Evolutionary conservation across 495 filamentous ascomycete genomes (phyloP), one percentile per base, ranked within the genome.

Genomic region (Penicillium argentinense): DNA sequence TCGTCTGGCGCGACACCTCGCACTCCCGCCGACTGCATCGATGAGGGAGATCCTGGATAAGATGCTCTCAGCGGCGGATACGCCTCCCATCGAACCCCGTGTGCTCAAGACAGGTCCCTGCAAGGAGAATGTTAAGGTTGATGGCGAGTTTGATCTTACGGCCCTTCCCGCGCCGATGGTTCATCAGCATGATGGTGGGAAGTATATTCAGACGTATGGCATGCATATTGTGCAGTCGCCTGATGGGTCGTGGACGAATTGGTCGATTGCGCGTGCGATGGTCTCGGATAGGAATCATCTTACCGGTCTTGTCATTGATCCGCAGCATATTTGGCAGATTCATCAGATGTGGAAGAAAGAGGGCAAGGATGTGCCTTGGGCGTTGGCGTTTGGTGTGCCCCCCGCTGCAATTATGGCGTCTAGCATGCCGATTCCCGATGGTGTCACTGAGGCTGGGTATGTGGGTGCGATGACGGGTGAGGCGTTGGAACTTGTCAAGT

Each of bases 251-350:
- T 74, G 71, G 71, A 64, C 59, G 1, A 74, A 74, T 41, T 74
- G 71, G 69, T 69, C 71, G 0, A 74, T 74, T 48, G 56, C 62
- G 1, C 64, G 71, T 0, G 66, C 60, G 5, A 72, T 72, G 69
- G 58, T 72, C 3, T 48, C 49, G 13, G 69, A 63, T 16, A 59
- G 66, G 4, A 53, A 52, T 2, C 51, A 61, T n/a, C 28, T 74
- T 5, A 47, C 51, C 1, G 67, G 70, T 3, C 50, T 65, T 8
- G 58, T 69, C 11, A 63, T 62, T 24, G 36, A 48, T 7, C 54
- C 52, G 0, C 67, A 74, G 48, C 59, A 71, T 39, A 59, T 70
- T 29, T 57, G 66, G 56, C 49, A 57, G 14, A 72, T 74, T 18
- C 50, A 57, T 28, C 47, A 67, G 27, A 61, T 63, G 58, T 74